Evolutionary conservation across 1,284 basidiomycete genomes (phyloP), one percentile per base, ranked within the genome.

Genomic region (Heterobasidion irregulare): DNA sequence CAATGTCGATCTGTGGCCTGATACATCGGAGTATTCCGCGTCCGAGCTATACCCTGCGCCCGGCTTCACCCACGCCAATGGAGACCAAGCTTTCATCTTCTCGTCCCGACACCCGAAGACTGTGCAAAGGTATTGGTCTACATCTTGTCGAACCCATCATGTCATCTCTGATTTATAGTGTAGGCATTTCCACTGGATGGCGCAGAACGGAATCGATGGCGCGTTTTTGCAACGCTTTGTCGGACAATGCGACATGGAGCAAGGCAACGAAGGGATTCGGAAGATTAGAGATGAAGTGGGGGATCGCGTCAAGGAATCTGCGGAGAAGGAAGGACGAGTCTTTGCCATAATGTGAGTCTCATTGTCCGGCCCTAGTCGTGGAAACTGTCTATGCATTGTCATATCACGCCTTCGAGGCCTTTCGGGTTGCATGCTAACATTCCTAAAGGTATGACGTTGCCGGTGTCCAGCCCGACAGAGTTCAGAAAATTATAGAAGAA

Each of bases 141-240:
- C 43, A n/a, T 12, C 16, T 26, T 7, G 10, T 13, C 8, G 0
- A 45, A n/a, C 18, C 35, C 44, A 33, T n/a, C 43, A 47, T 36
- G n/a, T 47, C 9, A 18, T 18, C 41, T 56, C 19, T 56, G 41
- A n/a, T 47, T 47, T 16, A 41, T 34, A 34, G 10, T 50, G 10
- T 48, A 79, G 84, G 19, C 89, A 92, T 64, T 90, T 91, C 65
- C 77, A 82, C 60, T 89, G 86, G 86, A 90, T 91, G 89, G 87
- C 87, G 7, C 70, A 79, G 58, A 83, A 89, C 59, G 81, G 82
- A 47, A 77, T 92, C 19, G 86, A 90, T 59, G 89, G 89, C 8
- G 85, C 78, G 2, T 89, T 92, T 65, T 65, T 91, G 15, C 89
- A 90, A 64, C 80, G 89, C 5, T 89, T 90, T 64, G 77, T 77